These are phyloP conservation scores for Cordyceps militaris DNA, from an alignment of 2,329 filamentous ascomycete species.

Conservation along the genomic window DNA sequence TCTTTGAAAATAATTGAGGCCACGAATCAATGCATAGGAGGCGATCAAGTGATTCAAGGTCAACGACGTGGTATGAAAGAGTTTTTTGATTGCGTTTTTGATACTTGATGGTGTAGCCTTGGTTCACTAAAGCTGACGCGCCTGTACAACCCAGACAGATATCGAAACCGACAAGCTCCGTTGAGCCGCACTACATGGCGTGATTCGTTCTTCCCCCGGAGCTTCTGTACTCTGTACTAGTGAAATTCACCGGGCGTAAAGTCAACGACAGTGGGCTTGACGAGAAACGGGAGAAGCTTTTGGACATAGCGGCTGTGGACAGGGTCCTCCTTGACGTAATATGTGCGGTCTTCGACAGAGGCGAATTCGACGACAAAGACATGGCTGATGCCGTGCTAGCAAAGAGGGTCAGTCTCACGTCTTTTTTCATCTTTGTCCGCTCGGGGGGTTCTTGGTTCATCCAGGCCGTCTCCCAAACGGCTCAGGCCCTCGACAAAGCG, in stretches of 20 bases:
- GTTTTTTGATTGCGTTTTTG: conserved; percentile 1
- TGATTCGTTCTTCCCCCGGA: neutral
- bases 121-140: neutral
- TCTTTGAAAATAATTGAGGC: too few relatives aligned
- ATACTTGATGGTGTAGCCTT: neutral
- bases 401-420: neutral
- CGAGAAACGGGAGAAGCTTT: conserved; percentile 37
- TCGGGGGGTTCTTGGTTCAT: too few relatives aligned
- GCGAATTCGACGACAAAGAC: conserved; percentile 63
- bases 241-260: conserved; percentile 43
- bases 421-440: too few relatives aligned
- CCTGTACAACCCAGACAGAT: neutral
- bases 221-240: conserved; percentile 19
- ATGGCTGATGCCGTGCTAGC: conserved; percentile 55
- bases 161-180: neutral
- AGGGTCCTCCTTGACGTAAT: conserved; percentile 60
- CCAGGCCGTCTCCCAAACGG: too few relatives aligned
- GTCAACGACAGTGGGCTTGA: conserved; percentile 51
- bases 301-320: conserved; percentile 53
- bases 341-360: conserved; percentile 55
- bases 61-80: neutral
- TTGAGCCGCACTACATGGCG: neutral
- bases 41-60: neutral
- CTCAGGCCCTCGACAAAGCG: neutral
- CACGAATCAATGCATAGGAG: neutral